These are phyloP conservation scores for Sclerotinia subarctica DNA, from an alignment of 2,329 filamentous ascomycete genomes.

Conservation along the genomic window DNA sequence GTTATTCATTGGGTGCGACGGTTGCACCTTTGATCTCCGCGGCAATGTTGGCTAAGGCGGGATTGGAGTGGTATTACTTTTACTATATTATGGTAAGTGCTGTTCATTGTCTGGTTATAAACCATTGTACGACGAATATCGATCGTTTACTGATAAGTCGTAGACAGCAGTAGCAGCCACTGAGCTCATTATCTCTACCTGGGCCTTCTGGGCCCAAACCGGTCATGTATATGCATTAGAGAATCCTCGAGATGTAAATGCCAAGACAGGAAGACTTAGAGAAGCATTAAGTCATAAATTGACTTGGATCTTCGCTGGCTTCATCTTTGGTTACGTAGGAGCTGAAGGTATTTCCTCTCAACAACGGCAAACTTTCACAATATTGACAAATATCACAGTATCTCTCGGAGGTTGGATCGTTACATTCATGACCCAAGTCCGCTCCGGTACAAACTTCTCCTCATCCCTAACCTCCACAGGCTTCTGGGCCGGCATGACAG, in stretches of 20 bases:
- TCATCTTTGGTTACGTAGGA: slow-evolving; percentile 76
- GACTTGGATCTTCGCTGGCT: slow-evolving; percentile 69
- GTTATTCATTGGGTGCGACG: slow-evolving; percentile 70
- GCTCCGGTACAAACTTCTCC: slow-evolving; percentile 65
- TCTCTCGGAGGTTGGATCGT: slow-evolving; percentile 77
- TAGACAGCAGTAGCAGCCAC: slow-evolving; percentile 53
- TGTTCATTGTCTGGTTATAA: not conserved
- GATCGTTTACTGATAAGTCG: not conserved
- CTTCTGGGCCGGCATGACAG: slow-evolving; percentile 80
- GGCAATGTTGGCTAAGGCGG: slow-evolving; percentile 59
- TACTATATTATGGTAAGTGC: slow-evolving; percentile 69
- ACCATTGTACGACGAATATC: not conserved
- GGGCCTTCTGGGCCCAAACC: slow-evolving; percentile 62
- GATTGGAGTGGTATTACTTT: slow-evolving; percentile 66
- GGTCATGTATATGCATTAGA: slow-evolving; percentile 54
- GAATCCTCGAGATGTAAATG: slow-evolving; percentile 44
- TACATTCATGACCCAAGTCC: slow-evolving; percentile 81
- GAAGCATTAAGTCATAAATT: slow-evolving; percentile 43
- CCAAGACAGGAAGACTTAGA: slow-evolving; percentile 28
- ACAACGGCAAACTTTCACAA: no score
- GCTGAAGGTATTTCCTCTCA: slow-evolving; percentile 48
- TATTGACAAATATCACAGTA: slow-evolving; percentile 43
- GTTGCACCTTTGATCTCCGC: slow-evolving; percentile 50
- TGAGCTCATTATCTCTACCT: slow-evolving; percentile 51
- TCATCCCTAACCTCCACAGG: slow-evolving; percentile 75